Evolutionary conservation across 1,284 basidiomycete species (phyloP), one percentile per base, ranked within the genome.

Genomic region (Fomitopsis schrenkii): DNA sequence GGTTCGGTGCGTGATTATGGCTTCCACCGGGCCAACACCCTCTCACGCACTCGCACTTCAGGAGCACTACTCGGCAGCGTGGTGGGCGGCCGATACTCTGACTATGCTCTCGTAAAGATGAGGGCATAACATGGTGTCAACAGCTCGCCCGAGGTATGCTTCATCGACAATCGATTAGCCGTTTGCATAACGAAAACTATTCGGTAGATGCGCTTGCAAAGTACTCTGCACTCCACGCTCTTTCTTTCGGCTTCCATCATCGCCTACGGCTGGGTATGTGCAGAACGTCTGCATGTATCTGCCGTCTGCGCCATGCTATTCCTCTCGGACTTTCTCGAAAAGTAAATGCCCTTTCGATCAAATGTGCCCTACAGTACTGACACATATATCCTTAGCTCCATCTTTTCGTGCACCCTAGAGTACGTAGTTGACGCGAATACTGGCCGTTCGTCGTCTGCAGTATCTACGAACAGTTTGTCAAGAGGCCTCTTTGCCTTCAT

Each of bases 361-460:
- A 17, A 36, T 50, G n/a, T 33, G n/a, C 22, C 9, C 5, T 14
- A 14, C 19, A 50, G 35, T 8, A 38, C 28, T 26, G 19, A 41
- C 12, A 22, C n/a, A 12, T 15, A n/a, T 42, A n/a, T 44, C 7
- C 17, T 7, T 55, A 90, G 89, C 63, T 89, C 84, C 81, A 84
- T 86, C 28, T 91, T 91, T 70, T 75, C 87, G 15, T 87, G 85
- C 63, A 87, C 88, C 0, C 75, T 94, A 36, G 85, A 90, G 0
- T 93, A 91, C 67, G 79, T 92, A 55, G 87, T 92, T 6, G 91
- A 94, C 69, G 84, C 90, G 3, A 94, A 93, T 69, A 76, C 78
- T 3, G 92, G 93, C 6, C 81, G 89, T 19, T 88, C 88, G 0
- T 84, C 86, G 1, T 84, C 82, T 15, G 90, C 88, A 2, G 84